These are phyloP conservation scores for Penicillium parvum DNA, from an alignment of 495 filamentous ascomycete genomes.

Conservation along the genomic window DNA sequence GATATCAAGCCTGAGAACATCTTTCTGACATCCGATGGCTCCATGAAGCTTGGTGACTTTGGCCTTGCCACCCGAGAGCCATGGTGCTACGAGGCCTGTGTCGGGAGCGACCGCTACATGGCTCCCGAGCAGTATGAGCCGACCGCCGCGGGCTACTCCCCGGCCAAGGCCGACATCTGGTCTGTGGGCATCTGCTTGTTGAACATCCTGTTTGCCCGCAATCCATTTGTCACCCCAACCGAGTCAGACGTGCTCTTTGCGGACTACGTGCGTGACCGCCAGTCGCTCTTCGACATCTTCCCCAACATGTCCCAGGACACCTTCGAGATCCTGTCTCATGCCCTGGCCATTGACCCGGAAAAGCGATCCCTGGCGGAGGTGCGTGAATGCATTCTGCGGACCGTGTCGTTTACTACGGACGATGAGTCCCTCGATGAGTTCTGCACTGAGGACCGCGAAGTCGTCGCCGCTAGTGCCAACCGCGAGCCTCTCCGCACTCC, in stretches of 20 bases:
- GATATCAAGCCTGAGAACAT: conserved; percentile 99
- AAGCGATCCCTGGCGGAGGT: conserved; percentile 79
- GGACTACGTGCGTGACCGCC: conserved; percentile 86
- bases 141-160: conserved; percentile 77
- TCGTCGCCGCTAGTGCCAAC: conserved; percentile 74
- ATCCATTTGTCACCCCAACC: conserved; percentile 85
- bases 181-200: conserved; percentile 92
- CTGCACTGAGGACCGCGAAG: conserved; percentile 72
- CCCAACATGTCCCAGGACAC: conserved; percentile 98
- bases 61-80: conserved; percentile 80
- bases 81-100: conserved; percentile 85
- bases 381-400: conserved; percentile 68
- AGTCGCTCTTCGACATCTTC: conserved; percentile 97
- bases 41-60: conserved; percentile 96
- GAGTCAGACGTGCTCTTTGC: conserved; percentile 83
- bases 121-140: conserved; percentile 96
- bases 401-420: conserved; percentile 90
- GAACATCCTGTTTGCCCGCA: conserved; percentile 92
- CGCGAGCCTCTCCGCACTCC: conserved; percentile 94
- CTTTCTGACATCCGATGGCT: conserved; percentile 79
- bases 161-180: conserved; percentile 93
- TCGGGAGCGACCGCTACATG: conserved; percentile 98
- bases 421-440: conserved; percentile 91
- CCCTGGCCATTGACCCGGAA: conserved; percentile 81
- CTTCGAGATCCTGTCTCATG: conserved; percentile 83